Base-by-base conservation (phyloP, 2,329 filamentous ascomycete species). In the Gremmenia infestans region DNA sequence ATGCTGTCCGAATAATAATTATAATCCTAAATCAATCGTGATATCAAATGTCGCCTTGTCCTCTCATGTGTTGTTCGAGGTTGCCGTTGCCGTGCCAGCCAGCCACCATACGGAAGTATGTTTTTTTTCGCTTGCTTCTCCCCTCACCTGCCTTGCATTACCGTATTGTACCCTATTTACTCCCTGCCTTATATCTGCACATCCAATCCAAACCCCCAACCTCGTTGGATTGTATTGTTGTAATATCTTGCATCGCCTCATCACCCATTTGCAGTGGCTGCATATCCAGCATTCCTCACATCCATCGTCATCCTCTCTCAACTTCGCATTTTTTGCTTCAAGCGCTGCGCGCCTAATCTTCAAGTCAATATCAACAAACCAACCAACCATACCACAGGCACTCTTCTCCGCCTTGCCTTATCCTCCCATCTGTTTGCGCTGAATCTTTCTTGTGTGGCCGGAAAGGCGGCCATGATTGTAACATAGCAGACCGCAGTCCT, bases 271-370 rank as follows among this genome's bases (percentile, higher is more conserved):
- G 12, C 23, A 6, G 15, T 55, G 56, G 58, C 54, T 60, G 58
- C 50, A 50, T 54, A 48, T 60, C 37, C 49, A 54, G 17, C 46
- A 61, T 59, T 58, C 52, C 54, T 61, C 57, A 48, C 51, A 52
- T 50, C 47, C 51, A 54, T 60, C 35, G 4, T 40, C 46, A 37
- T 22, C 56, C 39, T 42, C 14, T 49, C 48, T 52, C 50, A 47
- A 25, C 22, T 55, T 53, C 47, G 48, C 25, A 48, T 51, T 51
- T 51, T 56, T 56, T 52, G 45, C 45, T 53, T 49, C 40, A 45
- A 56, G 63, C 63, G 60, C 62, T 62, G 62, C 51, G 63, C 61
- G 63, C 60, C 43, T 37, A 42, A 56, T 53, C 52, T 58, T 50
- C 42, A 45, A 57, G 39, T 47, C 52, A 52, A 50, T 49, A 58